Evolutionary conservation across 2,329 filamentous ascomycete genomes (phyloP).

Genomic region (Pestalotiopsis fici): DNA sequence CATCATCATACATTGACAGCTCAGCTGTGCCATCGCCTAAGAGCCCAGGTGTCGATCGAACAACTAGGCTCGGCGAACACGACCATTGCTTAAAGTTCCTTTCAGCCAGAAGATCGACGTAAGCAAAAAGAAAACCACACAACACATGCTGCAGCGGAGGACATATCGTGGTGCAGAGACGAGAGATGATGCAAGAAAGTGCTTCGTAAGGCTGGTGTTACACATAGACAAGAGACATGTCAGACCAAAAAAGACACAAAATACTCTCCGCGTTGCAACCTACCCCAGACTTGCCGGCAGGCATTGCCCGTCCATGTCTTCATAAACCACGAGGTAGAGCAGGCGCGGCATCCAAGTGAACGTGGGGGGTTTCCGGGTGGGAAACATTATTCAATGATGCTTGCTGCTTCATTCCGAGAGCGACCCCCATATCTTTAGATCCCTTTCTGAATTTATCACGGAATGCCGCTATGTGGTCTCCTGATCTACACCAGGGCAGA

Average conservation of each 20-base stretch:
- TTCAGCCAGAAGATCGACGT: not conserved
- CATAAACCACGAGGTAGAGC: not conserved
- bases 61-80: not conserved
- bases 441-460: too few relatives aligned
- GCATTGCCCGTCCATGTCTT: not conserved
- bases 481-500: too few relatives aligned
- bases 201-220: constrained; percentile 4
- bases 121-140: not conserved
- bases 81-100: not conserved
- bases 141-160: not conserved
- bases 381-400: not conserved
- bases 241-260: not conserved
- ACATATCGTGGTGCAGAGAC: too few relatives aligned
- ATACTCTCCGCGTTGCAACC: not conserved
- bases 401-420: not conserved
- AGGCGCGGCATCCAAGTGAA: not conserved
- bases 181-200: not conserved
- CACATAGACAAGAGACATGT: not conserved
- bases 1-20: not conserved
- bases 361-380: not conserved
- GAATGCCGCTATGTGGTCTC: too few relatives aligned
- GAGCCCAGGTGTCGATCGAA: not conserved
- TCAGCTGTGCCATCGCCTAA: not conserved
- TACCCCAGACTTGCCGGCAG: not conserved
- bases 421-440: not conserved